phyloP scores from a whole-genome alignment of 1,284 basidiomycete species.

The Ustilago loliicola region DNA sequence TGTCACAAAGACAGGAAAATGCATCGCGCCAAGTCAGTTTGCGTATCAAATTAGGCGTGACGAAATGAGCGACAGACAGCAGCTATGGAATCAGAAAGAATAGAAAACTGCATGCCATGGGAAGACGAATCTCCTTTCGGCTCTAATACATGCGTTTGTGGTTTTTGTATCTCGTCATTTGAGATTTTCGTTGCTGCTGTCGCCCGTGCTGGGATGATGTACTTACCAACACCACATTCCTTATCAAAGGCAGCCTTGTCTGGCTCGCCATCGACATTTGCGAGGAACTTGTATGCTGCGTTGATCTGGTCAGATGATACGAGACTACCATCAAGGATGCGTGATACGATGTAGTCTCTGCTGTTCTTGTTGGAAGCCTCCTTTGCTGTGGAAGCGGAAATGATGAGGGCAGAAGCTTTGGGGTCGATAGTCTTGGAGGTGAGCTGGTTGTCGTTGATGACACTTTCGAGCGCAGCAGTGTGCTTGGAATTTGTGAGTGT shows the following conservation, averaged over 20 bases:
- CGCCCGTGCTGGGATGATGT: not conserved
- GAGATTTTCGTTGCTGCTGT: constrained; percentile 23
- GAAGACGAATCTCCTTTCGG: constrained; percentile 42
- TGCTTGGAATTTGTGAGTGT: constrained; percentile 67
- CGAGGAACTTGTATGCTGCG: constrained; percentile 79
- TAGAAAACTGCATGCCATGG: constrained; percentile 55
- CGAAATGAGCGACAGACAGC: constrained; percentile 10
- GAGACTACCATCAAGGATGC: constrained; percentile 80
- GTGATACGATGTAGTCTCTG: constrained; percentile 78
- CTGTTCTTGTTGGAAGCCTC: constrained; percentile 77
- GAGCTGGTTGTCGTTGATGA: constrained; percentile 75
- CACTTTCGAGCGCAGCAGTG: constrained; percentile 76
- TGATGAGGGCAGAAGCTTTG: constrained; percentile 82
- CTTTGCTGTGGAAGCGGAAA: constrained; percentile 76
- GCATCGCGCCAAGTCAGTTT: constrained; percentile 13
- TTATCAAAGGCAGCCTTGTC: constrained; percentile 83
- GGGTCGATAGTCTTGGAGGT: constrained; percentile 76
- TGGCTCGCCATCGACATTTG: constrained; percentile 75
- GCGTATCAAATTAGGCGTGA: not conserved
- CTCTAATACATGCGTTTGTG: constrained; percentile 67
- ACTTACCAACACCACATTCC: constrained; percentile 88
- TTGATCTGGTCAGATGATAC: constrained; percentile 88
- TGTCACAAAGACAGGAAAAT: not conserved
- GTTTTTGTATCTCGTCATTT: constrained; percentile 56
- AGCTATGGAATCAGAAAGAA: constrained; percentile 36